These are phyloP conservation scores for Escallonia herrerae DNA, from an alignment of 129 eudicot genomes.

Conservation along the genomic window DNA sequence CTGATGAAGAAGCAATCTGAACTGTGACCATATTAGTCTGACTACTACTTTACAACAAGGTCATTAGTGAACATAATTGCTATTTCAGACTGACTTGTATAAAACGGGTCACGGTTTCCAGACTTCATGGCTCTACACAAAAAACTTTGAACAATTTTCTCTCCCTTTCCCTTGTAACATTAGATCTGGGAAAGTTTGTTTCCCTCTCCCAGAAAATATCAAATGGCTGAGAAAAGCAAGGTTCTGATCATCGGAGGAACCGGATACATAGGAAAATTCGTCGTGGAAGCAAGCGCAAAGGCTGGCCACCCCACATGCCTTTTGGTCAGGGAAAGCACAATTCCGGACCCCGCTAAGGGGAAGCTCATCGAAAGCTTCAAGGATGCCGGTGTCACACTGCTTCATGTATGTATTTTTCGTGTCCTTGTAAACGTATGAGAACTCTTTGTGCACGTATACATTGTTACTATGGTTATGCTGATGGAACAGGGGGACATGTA, in stretches of 20 bases:
- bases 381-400: conserved; percentile 43
- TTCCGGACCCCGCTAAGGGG: conserved; percentile 52
- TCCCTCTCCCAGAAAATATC: neutral
- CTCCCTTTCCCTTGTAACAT: neutral
- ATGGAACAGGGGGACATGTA: conserved; percentile 56
- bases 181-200: neutral
- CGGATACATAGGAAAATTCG: conserved; percentile 63
- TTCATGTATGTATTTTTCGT: conserved; percentile 26
- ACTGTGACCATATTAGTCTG: too few relatives aligned
- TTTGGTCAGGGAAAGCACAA: conserved; percentile 42
- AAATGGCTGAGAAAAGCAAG: conserved; percentile 57
- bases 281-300: conserved; percentile 58
- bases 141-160: neutral
- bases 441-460: neutral
- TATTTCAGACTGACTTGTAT: too few relatives aligned
- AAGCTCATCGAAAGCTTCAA: conserved; percentile 50
- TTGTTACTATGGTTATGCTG: neutral
- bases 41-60: too few relatives aligned
- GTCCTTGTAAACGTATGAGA: too few relatives aligned
- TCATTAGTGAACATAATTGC: too few relatives aligned
- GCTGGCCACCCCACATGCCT: conserved; percentile 60
- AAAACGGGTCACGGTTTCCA: too few relatives aligned
- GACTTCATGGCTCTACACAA: too few relatives aligned
- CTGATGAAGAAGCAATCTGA: too few relatives aligned
- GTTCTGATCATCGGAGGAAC: conserved; percentile 72